Evolutionary conservation across 805 yeast genomes (phyloP), one percentile per base, ranked within the genome.

Genomic region (Geotrichum ghanense): DNA sequence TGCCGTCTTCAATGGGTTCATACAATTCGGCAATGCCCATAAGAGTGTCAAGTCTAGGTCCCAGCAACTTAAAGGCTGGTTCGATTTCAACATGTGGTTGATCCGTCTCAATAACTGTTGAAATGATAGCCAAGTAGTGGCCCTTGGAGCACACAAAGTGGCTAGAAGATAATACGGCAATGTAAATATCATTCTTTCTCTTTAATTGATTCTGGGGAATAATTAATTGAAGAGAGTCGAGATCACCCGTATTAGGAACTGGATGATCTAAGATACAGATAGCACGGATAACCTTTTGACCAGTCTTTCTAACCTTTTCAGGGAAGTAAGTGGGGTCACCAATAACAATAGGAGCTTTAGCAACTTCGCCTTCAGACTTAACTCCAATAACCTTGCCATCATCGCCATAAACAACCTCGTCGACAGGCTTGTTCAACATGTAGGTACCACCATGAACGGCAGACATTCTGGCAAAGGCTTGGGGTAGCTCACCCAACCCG

Each of bases 251-350:
- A 60, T 76, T 76, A 40, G 95, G 84, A 45, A 92, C 73, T 26
- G 96, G 94, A 60, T 88, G 96, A 57, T 89, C 83, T 60, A 92
- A 70, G 50, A 92, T 75, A 63, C 97, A 88, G 72, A 92, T 74
- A 44, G 92, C 92, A 58, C 94, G 75, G 52, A 84, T 81, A 45
- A 84, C 92, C 58, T 70, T 77, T 53, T 76, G 72, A 35, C 90
- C 92, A 3, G 86, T 78, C 62, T 79, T 72, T 57, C 74, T 72
- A 42, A 84, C 92, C 61, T 74, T 78, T 43, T 79, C 81, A 2
- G 97, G 96, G 78, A 92, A 92, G 61, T 92, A 92, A 17, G 97
- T 90, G 49, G 98, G 98, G 65, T 92, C 98, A 22, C 95, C 95
- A 68, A 92, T 88, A 27, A 92, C 94, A 49, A 88, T 69, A 51